These are phyloP conservation scores for Musa itinerans DNA, from an alignment of 176 grass and related monocot genomes.

Conservation along the genomic window DNA sequence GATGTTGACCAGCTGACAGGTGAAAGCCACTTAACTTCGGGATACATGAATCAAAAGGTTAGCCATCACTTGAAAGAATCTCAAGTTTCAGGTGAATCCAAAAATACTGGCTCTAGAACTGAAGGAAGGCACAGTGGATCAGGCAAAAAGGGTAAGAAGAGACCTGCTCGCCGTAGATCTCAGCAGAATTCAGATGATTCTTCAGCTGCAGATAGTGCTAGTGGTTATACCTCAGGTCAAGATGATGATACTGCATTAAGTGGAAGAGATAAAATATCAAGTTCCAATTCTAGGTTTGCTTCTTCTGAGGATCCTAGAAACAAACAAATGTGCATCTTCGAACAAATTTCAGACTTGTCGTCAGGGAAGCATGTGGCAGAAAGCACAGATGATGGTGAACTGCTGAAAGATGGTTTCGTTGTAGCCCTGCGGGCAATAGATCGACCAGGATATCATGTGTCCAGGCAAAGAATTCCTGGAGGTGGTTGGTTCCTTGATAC, in stretches of 20 bases:
- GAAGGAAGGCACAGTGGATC: conserved; percentile 70
- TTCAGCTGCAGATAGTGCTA: conserved; percentile 62
- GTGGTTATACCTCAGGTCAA: conserved; percentile 39
- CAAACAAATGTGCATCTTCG: conserved; percentile 52
- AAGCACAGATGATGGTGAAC: conserved; percentile 25
- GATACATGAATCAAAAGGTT: conserved; percentile 53
- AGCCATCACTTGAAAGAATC: conserved; percentile 44
- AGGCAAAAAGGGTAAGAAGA: conserved; percentile 95
- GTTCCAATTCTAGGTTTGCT: conserved; percentile 92
- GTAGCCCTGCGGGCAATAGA: conserved; percentile 66
- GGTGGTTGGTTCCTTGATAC: conserved; percentile 88
- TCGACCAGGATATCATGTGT: conserved; percentile 59
- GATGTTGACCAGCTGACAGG: conserved; percentile 46
- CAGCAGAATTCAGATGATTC: conserved; percentile 65
- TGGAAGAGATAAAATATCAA: conserved; percentile 63
- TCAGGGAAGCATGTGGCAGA: conserved; percentile 30
- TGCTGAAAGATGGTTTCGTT: conserved; percentile 78
- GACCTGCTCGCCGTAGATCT: conserved; percentile 65
- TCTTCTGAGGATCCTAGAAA: conserved; percentile 79
- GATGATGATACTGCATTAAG: conserved; percentile 72
- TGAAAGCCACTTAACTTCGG: conserved; percentile 60
- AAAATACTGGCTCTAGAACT: conserved; percentile 40
- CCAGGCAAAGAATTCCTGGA: conserved; percentile 56
- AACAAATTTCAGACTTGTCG: conserved; percentile 61
- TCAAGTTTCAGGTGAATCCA: conserved; percentile 38